phyloP scores from a whole-genome alignment of 2,329 filamentous ascomycete species.

The Colletotrichum noveboracense region DNA sequence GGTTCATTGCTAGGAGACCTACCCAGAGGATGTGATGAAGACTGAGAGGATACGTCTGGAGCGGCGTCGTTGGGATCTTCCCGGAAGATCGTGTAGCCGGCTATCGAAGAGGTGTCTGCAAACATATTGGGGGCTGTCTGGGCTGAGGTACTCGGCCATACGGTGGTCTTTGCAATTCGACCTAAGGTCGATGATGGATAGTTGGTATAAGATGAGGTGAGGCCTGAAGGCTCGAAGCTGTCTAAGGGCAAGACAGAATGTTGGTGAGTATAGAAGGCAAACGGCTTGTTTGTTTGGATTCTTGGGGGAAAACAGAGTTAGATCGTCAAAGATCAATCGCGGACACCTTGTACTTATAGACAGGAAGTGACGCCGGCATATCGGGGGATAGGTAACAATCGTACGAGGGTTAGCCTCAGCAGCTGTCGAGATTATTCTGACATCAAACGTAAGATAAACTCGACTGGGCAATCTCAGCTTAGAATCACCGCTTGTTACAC shows the following conservation, averaged over 20 bases:
- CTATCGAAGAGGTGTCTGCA: conserved; percentile 47
- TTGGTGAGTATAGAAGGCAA: neutral
- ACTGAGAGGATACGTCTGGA: conserved; percentile 36
- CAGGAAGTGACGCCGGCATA: neutral
- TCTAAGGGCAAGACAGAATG: neutral
- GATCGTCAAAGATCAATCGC: neutral
- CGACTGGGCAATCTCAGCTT: neutral
- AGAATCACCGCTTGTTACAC: neutral
- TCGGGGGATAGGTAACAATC: neutral
- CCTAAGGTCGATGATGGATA: neutral
- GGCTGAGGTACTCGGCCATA: neutral
- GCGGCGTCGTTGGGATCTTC: conserved; percentile 43
- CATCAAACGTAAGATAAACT: neutral
- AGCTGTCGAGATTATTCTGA: neutral
- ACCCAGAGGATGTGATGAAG: conserved; percentile 43
- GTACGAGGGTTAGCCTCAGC: neutral
- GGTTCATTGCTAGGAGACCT: neutral
- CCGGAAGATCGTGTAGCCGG: conserved; percentile 51
- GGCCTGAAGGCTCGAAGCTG: neutral
- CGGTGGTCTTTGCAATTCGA: neutral
- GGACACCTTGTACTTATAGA: neutral
- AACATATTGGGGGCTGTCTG: conserved; percentile 32
- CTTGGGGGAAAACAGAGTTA: neutral
- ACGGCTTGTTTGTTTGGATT: neutral
- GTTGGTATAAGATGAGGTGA: neutral